These are phyloP conservation scores for Oryza officinalis DNA, from an alignment of 176 grass and related monocot genomes.

Conservation along the genomic window DNA sequence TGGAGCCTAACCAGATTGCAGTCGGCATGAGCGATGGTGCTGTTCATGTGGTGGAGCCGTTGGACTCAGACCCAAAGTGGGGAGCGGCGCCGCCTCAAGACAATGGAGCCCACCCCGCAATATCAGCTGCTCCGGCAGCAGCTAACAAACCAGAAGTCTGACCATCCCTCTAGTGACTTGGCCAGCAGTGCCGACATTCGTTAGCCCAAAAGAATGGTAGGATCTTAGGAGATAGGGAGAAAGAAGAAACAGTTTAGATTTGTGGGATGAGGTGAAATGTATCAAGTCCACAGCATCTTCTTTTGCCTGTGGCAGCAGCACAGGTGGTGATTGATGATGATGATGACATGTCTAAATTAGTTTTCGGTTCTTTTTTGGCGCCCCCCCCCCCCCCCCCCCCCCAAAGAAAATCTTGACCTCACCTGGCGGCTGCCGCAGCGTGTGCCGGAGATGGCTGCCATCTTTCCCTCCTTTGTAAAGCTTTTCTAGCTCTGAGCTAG, in stretches of 20 bases:
- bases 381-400: constrained; percentile 8
- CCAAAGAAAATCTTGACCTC: constrained; percentile 8
- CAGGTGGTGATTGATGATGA: constrained; percentile 45
- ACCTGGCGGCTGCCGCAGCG: background rate
- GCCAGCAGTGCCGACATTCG: background rate
- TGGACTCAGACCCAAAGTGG: constrained; percentile 83
- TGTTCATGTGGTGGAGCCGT: constrained; percentile 90
- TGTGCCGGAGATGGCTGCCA: background rate
- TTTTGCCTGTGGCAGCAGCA: constrained; percentile 20
- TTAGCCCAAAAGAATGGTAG: constrained; percentile 52
- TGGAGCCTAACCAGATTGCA: constrained; percentile 93
- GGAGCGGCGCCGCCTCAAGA: constrained; percentile 68
- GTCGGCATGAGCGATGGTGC: constrained; percentile 90
- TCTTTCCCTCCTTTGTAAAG: constrained; percentile 56
- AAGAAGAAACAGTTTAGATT: constrained; percentile 56
- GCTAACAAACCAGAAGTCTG: constrained; percentile 68
- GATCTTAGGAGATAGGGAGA: constrained; percentile 60
- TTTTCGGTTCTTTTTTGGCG: constrained; percentile 37
- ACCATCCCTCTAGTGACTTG: constrained; percentile 63
- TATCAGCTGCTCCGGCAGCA: constrained; percentile 49
- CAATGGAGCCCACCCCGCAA: constrained; percentile 61
- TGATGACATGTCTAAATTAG: constrained; percentile 23
- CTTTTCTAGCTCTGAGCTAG: constrained; percentile 45
- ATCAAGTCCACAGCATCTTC: constrained; percentile 37
- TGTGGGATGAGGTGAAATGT: constrained; percentile 37